A percentile compares a stretch with the other conserved stretches of the same genome.
phyloP scores from a whole-genome alignment of 345 rosid species.

The Arabis hirsuta region DNA sequence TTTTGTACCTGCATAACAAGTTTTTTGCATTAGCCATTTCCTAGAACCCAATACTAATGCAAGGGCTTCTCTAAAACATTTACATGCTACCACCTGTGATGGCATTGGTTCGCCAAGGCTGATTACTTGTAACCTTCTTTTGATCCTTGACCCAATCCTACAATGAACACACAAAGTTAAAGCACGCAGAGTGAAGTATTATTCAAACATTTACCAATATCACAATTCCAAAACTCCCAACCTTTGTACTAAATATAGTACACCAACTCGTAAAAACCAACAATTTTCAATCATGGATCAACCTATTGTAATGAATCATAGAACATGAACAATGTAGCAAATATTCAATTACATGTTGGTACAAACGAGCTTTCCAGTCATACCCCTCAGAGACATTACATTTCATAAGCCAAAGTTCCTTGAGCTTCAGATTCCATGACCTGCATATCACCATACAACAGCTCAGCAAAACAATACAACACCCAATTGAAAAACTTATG shows the following conservation, averaged over 20 bases:
- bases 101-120: conserved; percentile 76
- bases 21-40: background rate
- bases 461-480: too few relatives aligned
- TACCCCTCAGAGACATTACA: conserved; percentile 67
- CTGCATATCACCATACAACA: too few relatives aligned
- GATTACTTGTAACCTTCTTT: conserved; percentile 79
- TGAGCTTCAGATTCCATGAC: too few relatives aligned
- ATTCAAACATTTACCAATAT: background rate
- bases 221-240: background rate
- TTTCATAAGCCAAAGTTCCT: too few relatives aligned
- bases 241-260: background rate
- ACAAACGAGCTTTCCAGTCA: conserved; percentile 95
- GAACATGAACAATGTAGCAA: conserved; percentile 9
- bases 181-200: background rate
- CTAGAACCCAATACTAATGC: conserved; percentile 3
- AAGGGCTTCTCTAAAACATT: conserved; percentile 1
- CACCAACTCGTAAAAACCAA: conserved; percentile 3
- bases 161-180: conserved; percentile 15
- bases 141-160: conserved; percentile 79
- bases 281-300: background rate
- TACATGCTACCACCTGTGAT: conserved; percentile 55
- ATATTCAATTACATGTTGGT: conserved; percentile 53
- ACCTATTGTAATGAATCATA: background rate
- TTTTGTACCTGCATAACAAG: conserved; percentile 62
- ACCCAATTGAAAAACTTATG: too few relatives aligned